Evolutionary conservation across 257 asterid species (phyloP).

Genomic region (Nicotiana otophora): DNA sequence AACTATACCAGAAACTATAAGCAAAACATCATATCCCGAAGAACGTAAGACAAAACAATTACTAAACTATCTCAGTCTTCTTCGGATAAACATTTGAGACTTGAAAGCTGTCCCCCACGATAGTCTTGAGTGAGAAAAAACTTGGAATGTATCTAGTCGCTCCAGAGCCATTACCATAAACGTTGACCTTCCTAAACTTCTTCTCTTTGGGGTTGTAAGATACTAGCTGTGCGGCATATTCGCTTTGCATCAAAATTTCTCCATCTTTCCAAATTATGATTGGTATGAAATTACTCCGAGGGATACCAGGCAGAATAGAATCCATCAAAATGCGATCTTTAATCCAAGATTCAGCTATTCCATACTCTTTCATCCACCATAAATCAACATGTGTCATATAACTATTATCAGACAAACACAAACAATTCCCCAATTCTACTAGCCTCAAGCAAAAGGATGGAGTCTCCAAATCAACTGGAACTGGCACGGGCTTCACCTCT

Average conservation of each 20-base stretch:
- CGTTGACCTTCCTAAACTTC: neutral
- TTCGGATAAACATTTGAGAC: neutral
- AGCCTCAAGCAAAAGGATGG: neutral
- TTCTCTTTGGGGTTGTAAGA: neutral
- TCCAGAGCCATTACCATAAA: neutral
- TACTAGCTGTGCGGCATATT: neutral
- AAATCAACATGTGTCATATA: neutral
- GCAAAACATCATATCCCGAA: neutral
- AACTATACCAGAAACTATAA: neutral
- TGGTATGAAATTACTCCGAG: too few species aligned
- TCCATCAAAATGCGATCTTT: neutral
- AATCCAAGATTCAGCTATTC: neutral
- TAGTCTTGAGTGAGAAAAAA: neutral
- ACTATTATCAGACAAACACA: neutral
- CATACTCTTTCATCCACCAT: constrained; percentile 5
- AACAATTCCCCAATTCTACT: neutral
- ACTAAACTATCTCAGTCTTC: neutral
- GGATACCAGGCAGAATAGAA: too few species aligned
- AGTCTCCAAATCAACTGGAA: neutral
- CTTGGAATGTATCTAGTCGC: neutral
- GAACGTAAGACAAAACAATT: neutral
- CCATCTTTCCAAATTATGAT: neutral
- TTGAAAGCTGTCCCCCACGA: too few species aligned
- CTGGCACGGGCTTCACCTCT: neutral
- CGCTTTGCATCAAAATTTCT: neutral